Evolutionary conservation across 495 filamentous ascomycete species (phyloP), one percentile per base, ranked within the genome.

Genomic region (Pyrenula aspistea): DNA sequence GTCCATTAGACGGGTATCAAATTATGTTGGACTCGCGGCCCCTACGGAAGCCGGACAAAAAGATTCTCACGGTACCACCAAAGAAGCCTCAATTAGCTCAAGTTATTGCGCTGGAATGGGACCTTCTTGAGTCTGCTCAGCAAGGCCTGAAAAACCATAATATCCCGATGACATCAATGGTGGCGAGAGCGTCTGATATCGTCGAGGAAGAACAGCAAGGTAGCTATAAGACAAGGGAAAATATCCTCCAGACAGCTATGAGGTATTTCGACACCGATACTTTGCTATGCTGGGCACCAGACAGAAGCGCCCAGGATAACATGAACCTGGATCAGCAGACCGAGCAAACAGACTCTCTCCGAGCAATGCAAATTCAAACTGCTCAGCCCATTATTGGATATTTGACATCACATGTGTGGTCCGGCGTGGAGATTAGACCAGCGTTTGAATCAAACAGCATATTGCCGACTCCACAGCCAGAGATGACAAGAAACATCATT

Each of bases 241-340:
- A 77, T 25, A 84, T 95, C 12, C 68, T 85, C 20, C 71, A 65
- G 11, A 86, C 81, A 53, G 69, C 90, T 31, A 79, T 97, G 77
- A 80, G 86, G 10, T 96, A 97, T 67, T 74, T 98, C 4, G 83
- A 91, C 56, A 98, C 93, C 0, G 93, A 98, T 68, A 91, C 88
- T 0, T 71, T 96, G n/a, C 80, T 98, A 10, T 98, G 93, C 75
- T 92, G 87, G 85, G 89, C 88, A 21, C 86, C 86, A 2, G 86
- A 86, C 61, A 70, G 75, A 24, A 67, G 66, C 50, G 25, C 55
- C 2, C 54, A 56, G 47, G 10, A 54, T 58, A 15, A 55, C 58
- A 65, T 77, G 54, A 66, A 71, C 20, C 31, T 62, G 20, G 69
- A 64, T 10, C 63, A 63, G 10, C 56, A 68, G 12, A 63, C 58